Evolutionary conservation across 2,329 filamentous ascomycete genomes (phyloP), one percentile per base, ranked within the genome.

Genomic region (Lachnellula hyalina): DNA sequence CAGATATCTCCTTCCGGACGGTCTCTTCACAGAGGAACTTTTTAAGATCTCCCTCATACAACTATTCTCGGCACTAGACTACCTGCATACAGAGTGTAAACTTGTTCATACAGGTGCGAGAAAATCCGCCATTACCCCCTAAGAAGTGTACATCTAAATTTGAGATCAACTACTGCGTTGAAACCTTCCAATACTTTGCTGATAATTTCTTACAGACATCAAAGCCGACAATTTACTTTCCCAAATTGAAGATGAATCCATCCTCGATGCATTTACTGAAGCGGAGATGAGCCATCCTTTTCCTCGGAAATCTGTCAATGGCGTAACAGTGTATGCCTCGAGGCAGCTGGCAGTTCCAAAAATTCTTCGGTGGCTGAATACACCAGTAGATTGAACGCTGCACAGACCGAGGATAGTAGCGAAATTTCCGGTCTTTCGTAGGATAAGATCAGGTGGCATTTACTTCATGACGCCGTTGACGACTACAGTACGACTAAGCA

Each of bases 161-260:
- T 32, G 28, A 32, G 3, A 32, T 32, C 28, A 32, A 32, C 9
- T 4, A 9, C 3, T 32, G 8, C 3, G 28, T 32, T 11, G 3
- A 2, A 32, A 3, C 2, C 28, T 36, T 47, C 28, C 1, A 44
- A 23, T 19, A 28, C 45, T 35, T 3, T 55, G 25, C 14, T 49
- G 17, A 32, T 36, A 5, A 2, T 34, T 17, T 41, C 17, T 42
- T 50, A 45, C 44, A 73, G 70, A 73, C 56, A 75, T 78, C 34
- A 77, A 77, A 58, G 71, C 71, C 1, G 72, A 76, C 51, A 78
- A 78, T 49, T 74, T 79, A 41, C 73, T 78, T 70, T 68, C 68
- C 17, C 63, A 67, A 6, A 68, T 71, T 34, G 47, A 48, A 0
- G 68, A 74, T 57, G 63, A 71, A 53, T 70, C 67, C 0, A 67